Conservation (phyloP, 2,329 filamentous ascomycete genomes). For the Colletotrichum endophyticum region DNA sequence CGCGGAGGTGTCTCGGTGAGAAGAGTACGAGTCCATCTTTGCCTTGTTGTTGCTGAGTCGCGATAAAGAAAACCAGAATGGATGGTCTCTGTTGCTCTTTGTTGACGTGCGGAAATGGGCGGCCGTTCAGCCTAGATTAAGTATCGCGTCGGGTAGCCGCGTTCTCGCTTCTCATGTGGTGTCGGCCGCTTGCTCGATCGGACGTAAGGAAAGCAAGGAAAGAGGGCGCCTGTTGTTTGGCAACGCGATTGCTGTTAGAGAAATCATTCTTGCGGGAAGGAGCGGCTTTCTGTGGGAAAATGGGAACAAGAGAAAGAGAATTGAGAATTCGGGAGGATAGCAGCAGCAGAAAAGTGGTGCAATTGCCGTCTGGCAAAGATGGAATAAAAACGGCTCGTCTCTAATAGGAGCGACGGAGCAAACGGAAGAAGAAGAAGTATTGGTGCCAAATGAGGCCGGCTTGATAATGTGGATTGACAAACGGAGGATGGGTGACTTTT, state of each 20-base stretch:
- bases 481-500: neutral
- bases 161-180: conserved; percentile 31
- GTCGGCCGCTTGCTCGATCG: conserved; percentile 25
- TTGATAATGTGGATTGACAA: conserved; percentile 10
- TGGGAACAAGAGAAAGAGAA: conserved; percentile 17
- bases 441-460: conserved; percentile 7
- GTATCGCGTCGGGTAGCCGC: conserved; percentile 24
- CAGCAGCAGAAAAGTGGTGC: conserved; percentile 17
- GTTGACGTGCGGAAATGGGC: neutral
- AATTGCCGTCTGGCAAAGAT: conserved; percentile 17
- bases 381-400: conserved; percentile 6
- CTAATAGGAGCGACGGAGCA: neutral
- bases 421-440: conserved; percentile 11
- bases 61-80: neutral
- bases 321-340: conserved; percentile 9
- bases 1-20: conserved; percentile 56
- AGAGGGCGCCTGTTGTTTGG: conserved; percentile 51
- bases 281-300: conserved; percentile 21
- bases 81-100: neutral
- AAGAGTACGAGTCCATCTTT: conserved; percentile 59
- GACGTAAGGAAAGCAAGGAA: conserved; percentile 27
- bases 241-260: conserved; percentile 62
- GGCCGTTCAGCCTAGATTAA: conserved; percentile 20
- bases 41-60: neutral
- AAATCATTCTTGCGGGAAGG: conserved; percentile 43